Conservation (phyloP, 1,284 basidiomycete genomes). For the Ustilago esculenta region DNA sequence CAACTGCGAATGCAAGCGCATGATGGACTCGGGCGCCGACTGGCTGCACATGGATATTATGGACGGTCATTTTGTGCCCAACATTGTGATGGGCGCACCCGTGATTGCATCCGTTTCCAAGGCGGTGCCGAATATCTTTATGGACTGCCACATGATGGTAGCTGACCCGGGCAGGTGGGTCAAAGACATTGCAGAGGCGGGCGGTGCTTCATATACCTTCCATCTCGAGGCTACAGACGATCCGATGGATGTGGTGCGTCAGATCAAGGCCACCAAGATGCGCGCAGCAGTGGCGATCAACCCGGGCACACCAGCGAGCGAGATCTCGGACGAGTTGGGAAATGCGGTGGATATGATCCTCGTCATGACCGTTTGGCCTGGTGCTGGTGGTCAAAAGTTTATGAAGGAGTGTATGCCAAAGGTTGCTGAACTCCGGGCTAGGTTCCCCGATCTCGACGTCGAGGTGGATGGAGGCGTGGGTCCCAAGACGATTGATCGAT, state of each 20-base stretch:
- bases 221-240: slow-evolving; percentile 82
- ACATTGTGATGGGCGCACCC: slow-evolving; percentile 80
- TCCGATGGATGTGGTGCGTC: slow-evolving; percentile 62
- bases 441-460: slow-evolving; percentile 88
- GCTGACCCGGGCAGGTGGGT: slow-evolving; percentile 95
- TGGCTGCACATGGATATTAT: slow-evolving; percentile 66
- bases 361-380: slow-evolving; percentile 67
- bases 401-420: slow-evolving; percentile 91
- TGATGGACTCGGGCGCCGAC: slow-evolving; percentile 65
- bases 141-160: slow-evolving; percentile 99
- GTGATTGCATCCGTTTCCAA: slow-evolving; percentile 88
- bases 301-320: slow-evolving; percentile 63
- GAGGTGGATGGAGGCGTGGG: slow-evolving; percentile 98
- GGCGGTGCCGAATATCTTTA: slow-evolving; percentile 91
- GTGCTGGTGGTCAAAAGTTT: slow-evolving; percentile 91
- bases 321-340: slow-evolving; percentile 64
- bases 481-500: slow-evolving; percentile 85
- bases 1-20: slow-evolving; percentile 62
- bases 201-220: slow-evolving; percentile 94
- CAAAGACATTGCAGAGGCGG: slow-evolving; percentile 91
- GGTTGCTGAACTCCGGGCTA: slow-evolving; percentile 83
- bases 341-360: slow-evolving; percentile 66
- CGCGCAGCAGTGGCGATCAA: slow-evolving; percentile 65
- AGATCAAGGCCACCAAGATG: slow-evolving; percentile 65
- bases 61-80: slow-evolving; percentile 92